phyloP scores from a whole-genome alignment of 2,329 filamentous ascomycete species.

The Trichophyton equinum region DNA sequence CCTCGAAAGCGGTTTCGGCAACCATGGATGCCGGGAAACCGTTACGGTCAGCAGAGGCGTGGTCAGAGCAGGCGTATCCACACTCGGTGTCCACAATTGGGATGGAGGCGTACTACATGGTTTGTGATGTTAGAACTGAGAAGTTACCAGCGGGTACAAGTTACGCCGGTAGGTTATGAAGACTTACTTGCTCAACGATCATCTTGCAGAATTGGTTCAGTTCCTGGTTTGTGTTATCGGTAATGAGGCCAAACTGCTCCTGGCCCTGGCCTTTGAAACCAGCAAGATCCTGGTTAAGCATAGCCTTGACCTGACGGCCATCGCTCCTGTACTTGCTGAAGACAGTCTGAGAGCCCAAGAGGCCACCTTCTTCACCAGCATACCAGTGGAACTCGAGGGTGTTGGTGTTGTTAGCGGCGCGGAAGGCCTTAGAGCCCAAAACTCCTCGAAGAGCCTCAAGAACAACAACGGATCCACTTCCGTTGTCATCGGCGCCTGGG shows the following conservation, averaged over 20 bases:
- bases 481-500: conserved; percentile 87
- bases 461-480: conserved; percentile 85
- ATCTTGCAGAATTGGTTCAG: conserved; percentile 86
- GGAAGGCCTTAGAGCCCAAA: conserved; percentile 55
- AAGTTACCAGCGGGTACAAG: background rate
- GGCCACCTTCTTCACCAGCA: conserved; percentile 47
- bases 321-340: conserved; percentile 68
- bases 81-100: conserved; percentile 80
- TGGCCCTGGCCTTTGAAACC: conserved; percentile 76
- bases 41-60: conserved; percentile 43
- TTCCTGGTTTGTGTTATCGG: conserved; percentile 72
- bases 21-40: conserved; percentile 55
- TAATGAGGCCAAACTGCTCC: conserved; percentile 85
- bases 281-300: conserved; percentile 98
- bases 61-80: conserved; percentile 52
- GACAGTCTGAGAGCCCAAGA: conserved; percentile 79
- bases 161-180: background rate
- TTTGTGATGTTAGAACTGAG: background rate
- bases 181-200: conserved; percentile 54
- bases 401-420: conserved; percentile 51
- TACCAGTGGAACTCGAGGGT: conserved; percentile 73
- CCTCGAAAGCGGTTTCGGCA: conserved; percentile 49
- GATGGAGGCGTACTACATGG: conserved; percentile 66
- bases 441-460: conserved; percentile 79
- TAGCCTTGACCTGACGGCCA: conserved; percentile 70